phyloP scores from a whole-genome alignment of 257 asterid species.

The Solanum habrochaites region DNA sequence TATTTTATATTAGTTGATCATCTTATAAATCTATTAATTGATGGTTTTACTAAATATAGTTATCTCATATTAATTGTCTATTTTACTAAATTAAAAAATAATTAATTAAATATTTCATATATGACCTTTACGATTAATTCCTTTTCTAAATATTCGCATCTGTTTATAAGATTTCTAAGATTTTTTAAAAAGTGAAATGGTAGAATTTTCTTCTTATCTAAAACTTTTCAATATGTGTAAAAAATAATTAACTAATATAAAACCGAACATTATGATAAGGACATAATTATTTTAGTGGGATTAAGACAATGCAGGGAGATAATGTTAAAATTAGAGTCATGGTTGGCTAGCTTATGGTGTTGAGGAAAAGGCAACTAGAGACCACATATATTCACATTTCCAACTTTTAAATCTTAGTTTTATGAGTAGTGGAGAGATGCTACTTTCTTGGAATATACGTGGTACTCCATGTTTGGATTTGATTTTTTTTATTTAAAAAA shows the following conservation, averaged over 20 bases:
- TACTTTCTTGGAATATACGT: conserved; percentile 1
- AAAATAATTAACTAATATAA: too few relatives aligned
- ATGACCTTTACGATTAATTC: background rate
- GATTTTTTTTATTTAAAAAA: background rate
- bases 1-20: too few relatives aligned
- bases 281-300: conserved; percentile 7
- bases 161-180: too few relatives aligned
- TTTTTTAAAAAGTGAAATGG: too few relatives aligned
- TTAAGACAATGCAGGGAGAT: conserved; percentile 3
- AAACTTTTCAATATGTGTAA: too few relatives aligned
- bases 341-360: background rate
- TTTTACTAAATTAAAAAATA: too few relatives aligned
- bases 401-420: background rate
- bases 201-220: background rate
- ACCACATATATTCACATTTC: conserved; percentile 8
- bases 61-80: too few relatives aligned
- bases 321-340: background rate
- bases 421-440: conserved; percentile 7
- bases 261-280: background rate
- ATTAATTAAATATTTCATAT: background rate
- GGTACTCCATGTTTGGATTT: background rate
- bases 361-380: conserved; percentile 9
- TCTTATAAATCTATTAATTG: too few relatives aligned
- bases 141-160: background rate
- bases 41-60: background rate